A percentile compares a stretch with the other conserved stretches of the same genome.
phyloP scores from a whole-genome alignment of 129 eudicot genomes.

The Ambrosia artemisiifolia region DNA sequence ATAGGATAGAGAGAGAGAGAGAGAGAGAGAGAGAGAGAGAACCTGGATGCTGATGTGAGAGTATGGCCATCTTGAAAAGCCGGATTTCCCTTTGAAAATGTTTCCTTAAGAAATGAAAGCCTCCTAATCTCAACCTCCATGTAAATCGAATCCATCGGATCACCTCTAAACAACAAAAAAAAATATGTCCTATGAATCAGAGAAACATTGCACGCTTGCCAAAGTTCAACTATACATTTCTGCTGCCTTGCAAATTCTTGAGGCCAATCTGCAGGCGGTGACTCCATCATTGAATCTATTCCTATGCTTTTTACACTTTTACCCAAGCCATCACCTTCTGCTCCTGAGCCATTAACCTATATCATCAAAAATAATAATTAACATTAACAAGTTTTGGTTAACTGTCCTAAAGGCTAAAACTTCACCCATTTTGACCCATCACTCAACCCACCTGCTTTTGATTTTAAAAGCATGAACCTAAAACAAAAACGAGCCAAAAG shows the following conservation, averaged over 20 bases:
- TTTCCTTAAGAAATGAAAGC: conserved; percentile 80
- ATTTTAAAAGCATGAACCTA: not conserved
- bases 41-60: conserved; percentile 82
- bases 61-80: conserved; percentile 64
- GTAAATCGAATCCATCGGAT: conserved; percentile 85
- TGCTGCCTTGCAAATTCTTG: conserved; percentile 66
- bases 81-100: conserved; percentile 62
- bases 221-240: conserved; percentile 67
- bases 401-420: not conserved
- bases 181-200: conserved; percentile 95
- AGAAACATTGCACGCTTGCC: conserved; percentile 84
- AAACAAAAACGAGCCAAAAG: not conserved
- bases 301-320: conserved; percentile 57
- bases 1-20: too few species aligned
- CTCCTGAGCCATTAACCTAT: conserved; percentile 42
- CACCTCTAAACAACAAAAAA: conserved; percentile 86
- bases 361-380: conserved; percentile 15
- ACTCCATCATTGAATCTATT: conserved; percentile 54
- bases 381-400: not conserved
- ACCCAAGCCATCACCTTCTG: conserved; percentile 31
- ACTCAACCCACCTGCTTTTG: not conserved
- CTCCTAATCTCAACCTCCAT: conserved; percentile 93
- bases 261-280: conserved; percentile 52
- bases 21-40: not conserved
- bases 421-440: not conserved